Conservation (phyloP, 2,329 filamentous ascomycete genomes). For the Diaporthe eres region DNA sequence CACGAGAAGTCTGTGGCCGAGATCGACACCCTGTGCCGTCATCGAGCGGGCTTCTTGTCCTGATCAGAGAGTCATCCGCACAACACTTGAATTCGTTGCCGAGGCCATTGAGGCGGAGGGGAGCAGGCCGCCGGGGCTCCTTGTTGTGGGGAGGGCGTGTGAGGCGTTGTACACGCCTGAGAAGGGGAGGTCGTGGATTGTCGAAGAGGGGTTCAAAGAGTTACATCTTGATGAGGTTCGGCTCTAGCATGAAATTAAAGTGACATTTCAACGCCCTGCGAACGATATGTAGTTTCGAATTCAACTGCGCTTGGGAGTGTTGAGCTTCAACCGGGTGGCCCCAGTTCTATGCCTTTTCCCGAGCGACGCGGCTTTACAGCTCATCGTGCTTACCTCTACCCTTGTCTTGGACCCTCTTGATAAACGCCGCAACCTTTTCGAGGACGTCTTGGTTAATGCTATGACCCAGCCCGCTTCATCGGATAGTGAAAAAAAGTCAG, state of each 20-base stretch:
- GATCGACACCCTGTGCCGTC: constrained; percentile 88
- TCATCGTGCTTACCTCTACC: constrained; percentile 27
- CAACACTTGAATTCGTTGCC: constrained; percentile 83
- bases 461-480: constrained; percentile 19
- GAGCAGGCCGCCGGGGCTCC: constrained; percentile 86
- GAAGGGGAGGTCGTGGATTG: constrained; percentile 78
- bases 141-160: constrained; percentile 89
- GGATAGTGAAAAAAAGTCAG: background rate
- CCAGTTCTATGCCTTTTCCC: background rate
- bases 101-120: constrained; percentile 91
- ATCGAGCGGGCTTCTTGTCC: constrained; percentile 94
- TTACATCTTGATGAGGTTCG: constrained; percentile 65
- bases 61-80: constrained; percentile 92
- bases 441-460: constrained; percentile 37
- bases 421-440: background rate
- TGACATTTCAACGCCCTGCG: background rate
- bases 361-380: background rate
- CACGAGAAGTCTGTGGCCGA: constrained; percentile 74
- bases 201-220: constrained; percentile 88
- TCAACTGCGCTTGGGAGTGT: too few species aligned
- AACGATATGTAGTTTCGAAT: too few species aligned
- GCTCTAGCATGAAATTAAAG: constrained; percentile 8
- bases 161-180: constrained; percentile 77
- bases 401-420: constrained; percentile 13
- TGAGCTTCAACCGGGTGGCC: too few species aligned